phyloP scores from a whole-genome alignment of 2,329 filamentous ascomycete species.

The Scorias spongiosa region DNA sequence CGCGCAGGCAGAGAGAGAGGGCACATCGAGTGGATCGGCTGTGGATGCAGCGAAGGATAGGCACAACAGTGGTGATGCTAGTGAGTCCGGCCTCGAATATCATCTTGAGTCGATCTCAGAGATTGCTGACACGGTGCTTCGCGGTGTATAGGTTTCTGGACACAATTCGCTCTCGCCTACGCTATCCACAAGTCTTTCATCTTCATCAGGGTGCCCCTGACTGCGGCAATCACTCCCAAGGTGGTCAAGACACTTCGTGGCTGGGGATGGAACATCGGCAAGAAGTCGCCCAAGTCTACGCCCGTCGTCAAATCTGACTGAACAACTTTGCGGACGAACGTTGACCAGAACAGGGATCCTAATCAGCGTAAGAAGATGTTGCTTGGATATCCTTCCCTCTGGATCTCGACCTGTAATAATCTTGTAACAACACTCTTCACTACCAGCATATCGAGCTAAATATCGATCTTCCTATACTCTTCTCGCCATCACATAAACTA shows the following conservation, averaged over 20 bases:
- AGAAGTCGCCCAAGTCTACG: conserved; percentile 24
- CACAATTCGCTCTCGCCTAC: conserved; percentile 83
- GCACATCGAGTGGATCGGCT: conserved; percentile 5
- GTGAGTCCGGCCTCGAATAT: background rate
- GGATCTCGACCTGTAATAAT: too few relatives aligned
- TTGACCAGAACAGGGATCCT: too few relatives aligned
- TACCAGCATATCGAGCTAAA: too few relatives aligned
- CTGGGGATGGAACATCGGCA: conserved; percentile 94
- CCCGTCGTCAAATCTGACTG: too few relatives aligned
- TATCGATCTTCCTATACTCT: too few relatives aligned
- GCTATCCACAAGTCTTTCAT: conserved; percentile 97
- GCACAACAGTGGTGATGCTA: conserved; percentile 10
- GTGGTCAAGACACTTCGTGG: conserved; percentile 75
- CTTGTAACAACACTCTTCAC: too few relatives aligned
- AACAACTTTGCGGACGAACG: too few relatives aligned
- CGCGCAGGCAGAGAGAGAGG: conserved; percentile 14
- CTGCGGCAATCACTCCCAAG: conserved; percentile 80
- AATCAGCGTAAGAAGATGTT: too few relatives aligned
- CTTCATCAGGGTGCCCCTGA: conserved; percentile 84
- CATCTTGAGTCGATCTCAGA: background rate
- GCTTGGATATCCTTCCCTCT: too few relatives aligned
- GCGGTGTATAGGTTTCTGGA: conserved; percentile 45
- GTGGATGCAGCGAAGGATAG: conserved; percentile 11
- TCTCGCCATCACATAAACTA: too few relatives aligned
- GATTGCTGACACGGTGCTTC: background rate